Base-by-base conservation (phyloP, 164 flowering plant genomes). In the Nymphaea thermarum region DNA sequence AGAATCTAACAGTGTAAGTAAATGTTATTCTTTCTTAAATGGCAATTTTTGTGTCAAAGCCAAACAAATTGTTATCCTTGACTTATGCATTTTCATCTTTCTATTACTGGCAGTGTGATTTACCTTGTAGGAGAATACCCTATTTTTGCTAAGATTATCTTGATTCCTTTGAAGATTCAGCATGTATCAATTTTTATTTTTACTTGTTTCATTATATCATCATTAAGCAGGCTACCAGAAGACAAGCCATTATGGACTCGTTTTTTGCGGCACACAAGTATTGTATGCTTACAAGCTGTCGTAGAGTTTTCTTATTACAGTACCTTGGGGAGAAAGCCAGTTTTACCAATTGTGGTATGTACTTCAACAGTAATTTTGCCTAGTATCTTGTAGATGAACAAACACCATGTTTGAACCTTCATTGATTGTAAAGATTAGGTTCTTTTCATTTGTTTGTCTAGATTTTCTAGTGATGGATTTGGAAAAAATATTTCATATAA, bases 171-270 rank as follows among this genome's bases (percentile, higher is more conserved):
- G 7, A 2, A 47, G 7, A 3, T 47, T 6, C 7, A 47, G 2
- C 55, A 47, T 6, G 11, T 47, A 47, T 14, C 55, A 6, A 6
- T 14, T 6, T 47, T 47, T 47, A 7, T 47, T 47, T 47, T 2
- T 47, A 47, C 55, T 47, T 47, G 55, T 47, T 47, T 47, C 12
- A 5, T 7, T 47, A 47, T 4, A 47, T 4, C 12, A 14, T 16
- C 43, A 43, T 69, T 67, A 6, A 47, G 65, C 75, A 85, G 89
- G 83, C 47, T 70, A 78, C 67, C 51, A 85, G 82, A 67, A 80
- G 82, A 78, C 76, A 69, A 71, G 84, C 87, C 65, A 74, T 85
- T 45, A 67, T 77, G 80, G 82, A 80, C 64, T 82, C 89, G 43
- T 66, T 78, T 62, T 71, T 70, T 77, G 84, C 84, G 53, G 89